A percentile compares a stretch with the other conserved stretches of the same genome.
Evolutionary conservation across 441 rosid species (phyloP).

Genomic region (Theobroma grandiflorum): DNA sequence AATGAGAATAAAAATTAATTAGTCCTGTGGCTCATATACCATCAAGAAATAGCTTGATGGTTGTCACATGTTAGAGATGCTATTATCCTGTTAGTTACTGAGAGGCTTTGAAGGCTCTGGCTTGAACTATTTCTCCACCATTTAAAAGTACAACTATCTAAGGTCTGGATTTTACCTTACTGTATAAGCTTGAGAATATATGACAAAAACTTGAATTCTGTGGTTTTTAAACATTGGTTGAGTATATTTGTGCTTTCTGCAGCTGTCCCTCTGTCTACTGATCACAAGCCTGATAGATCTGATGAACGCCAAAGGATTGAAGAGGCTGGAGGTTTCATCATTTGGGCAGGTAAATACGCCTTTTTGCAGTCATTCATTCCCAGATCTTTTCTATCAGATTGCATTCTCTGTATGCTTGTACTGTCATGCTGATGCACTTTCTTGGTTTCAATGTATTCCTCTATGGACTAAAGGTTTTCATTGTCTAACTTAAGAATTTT

Average conservation of each 20-base stretch:
- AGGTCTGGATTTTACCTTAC: not conserved
- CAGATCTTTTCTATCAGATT: not conserved
- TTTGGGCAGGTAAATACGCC: slow-evolving; percentile 78
- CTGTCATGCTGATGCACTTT: not conserved
- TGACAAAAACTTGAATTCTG: not conserved
- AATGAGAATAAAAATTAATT: slow-evolving; percentile 2
- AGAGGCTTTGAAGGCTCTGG: not conserved
- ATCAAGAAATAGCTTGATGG: slow-evolving; percentile 10
- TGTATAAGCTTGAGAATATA: not conserved
- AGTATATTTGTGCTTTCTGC: slow-evolving; percentile 33
- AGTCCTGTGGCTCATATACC: not conserved
- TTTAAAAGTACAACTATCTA: not conserved
- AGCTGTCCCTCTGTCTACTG: slow-evolving; percentile 80
- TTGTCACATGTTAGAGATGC: not conserved
- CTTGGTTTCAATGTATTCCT: not conserved
- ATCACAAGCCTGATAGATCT: slow-evolving; percentile 89
- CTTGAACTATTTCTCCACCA: not conserved
- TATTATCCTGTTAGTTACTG: not conserved
- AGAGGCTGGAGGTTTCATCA: slow-evolving; percentile 85
- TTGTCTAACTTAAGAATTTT: not conserved
- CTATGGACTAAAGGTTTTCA: not conserved
- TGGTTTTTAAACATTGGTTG: not conserved
- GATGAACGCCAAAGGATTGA: slow-evolving; percentile 90
- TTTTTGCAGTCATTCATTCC: not conserved
- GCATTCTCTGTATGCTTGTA: not conserved